Percentiles rank a stretch among this genome's conserved stretches.
These are phyloP conservation scores for Saccharomycopsis sp. DNA, from an alignment of 805 yeast genomes.

Conservation along the genomic window DNA sequence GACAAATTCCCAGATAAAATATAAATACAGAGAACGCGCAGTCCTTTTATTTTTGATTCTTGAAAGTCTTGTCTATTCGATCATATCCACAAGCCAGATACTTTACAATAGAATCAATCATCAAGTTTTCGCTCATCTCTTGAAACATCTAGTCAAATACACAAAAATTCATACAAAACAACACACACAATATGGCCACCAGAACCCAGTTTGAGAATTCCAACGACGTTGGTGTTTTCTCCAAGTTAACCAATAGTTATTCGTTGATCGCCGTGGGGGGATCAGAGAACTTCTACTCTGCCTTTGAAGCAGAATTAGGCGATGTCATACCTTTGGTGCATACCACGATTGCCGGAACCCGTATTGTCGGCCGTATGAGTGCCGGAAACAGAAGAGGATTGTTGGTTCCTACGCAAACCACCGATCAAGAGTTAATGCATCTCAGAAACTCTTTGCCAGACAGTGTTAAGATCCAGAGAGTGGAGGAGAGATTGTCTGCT, in stretches of 20 bases:
- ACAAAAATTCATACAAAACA: too few relatives aligned
- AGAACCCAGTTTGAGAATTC: constrained; percentile 81
- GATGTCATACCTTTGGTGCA: constrained; percentile 95
- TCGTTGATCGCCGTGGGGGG: constrained; percentile 97
- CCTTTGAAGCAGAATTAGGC: constrained; percentile 96
- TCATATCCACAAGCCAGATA: too few relatives aligned
- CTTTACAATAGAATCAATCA: too few relatives aligned
- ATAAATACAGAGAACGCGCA: too few relatives aligned
- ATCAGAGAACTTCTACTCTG: constrained; percentile 79
- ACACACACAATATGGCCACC: constrained; percentile 48
- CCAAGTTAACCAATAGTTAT: constrained; percentile 93
- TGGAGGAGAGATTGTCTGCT: constrained; percentile 95
- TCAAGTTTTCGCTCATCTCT: too few relatives aligned
- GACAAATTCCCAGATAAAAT: not conserved
- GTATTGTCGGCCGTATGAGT: constrained; percentile 96
- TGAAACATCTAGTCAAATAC: not conserved
- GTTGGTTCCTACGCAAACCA: constrained; percentile 94
- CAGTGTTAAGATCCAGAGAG: constrained; percentile 90
- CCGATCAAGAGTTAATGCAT: constrained; percentile 98
- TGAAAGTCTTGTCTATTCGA: too few relatives aligned
- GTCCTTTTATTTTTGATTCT: too few relatives aligned
- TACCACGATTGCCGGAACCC: constrained; percentile 96
- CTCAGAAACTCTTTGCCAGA: constrained; percentile 95
- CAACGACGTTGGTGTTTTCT: constrained; percentile 88
- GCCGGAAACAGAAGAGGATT: constrained; percentile 98